phyloP scores from a whole-genome alignment of 1,284 basidiomycete species.

The Cryptococcus jaspeensis region DNA sequence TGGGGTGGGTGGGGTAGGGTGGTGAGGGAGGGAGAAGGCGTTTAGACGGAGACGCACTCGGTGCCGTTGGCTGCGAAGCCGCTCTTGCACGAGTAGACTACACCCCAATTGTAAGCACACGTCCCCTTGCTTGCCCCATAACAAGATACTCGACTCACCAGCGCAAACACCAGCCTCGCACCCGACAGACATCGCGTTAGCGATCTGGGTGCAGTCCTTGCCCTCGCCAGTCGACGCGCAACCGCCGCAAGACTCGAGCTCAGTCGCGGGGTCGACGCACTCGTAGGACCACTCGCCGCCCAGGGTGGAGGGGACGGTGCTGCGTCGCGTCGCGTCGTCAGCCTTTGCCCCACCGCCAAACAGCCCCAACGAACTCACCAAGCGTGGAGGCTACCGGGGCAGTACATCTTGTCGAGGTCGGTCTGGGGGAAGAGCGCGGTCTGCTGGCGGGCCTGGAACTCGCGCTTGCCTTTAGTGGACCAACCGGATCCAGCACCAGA shows the following conservation, averaged over 20 bases:
- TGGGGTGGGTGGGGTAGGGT: background rate
- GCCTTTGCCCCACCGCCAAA: background rate
- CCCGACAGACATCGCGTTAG: conserved; percentile 64
- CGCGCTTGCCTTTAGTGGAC: conserved; percentile 19
- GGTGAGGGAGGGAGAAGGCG: background rate
- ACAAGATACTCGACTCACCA: conserved; percentile 52
- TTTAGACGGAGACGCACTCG: conserved; percentile 58
- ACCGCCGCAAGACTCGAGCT: conserved; percentile 64
- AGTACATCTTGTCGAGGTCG: conserved; percentile 43
- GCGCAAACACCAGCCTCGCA: conserved; percentile 63
- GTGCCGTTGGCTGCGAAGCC: conserved; percentile 61
- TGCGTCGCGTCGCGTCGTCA: background rate
- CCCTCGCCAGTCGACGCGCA: conserved; percentile 64
- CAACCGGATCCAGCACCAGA: background rate
- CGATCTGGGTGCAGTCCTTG: conserved; percentile 67
- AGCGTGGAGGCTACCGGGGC: conserved; percentile 38
- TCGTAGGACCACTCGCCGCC: conserved; percentile 46
- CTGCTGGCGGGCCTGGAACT: conserved; percentile 22
- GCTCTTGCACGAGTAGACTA: conserved; percentile 62
- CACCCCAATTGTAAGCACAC: conserved; percentile 5
- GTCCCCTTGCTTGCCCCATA: background rate
- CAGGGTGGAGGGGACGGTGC: conserved; percentile 23
- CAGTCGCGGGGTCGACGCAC: conserved; percentile 50
- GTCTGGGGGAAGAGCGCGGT: conserved; percentile 24
- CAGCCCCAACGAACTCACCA: conserved; percentile 27